Evolutionary conservation across 257 asterid genomes (phyloP).

Genomic region (Lantana camara): DNA sequence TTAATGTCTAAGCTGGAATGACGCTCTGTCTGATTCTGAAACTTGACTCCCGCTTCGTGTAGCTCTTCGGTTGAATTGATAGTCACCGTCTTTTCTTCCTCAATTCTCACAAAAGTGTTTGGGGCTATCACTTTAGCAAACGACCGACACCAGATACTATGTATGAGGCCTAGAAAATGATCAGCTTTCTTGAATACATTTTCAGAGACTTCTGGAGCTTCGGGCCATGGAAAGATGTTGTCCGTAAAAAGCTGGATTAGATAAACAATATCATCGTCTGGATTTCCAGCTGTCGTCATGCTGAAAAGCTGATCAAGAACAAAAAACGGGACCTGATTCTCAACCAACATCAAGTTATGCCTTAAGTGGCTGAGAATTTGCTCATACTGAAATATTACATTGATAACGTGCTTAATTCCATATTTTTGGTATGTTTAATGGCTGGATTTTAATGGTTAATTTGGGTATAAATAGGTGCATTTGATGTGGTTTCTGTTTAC

Average conservation of each 20-base stretch:
- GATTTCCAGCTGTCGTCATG: conserved; percentile 35
- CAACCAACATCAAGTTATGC: no score
- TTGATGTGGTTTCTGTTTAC: no score
- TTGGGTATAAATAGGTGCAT: no score
- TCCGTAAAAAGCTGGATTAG: conserved; percentile 18
- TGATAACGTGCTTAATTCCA: no score
- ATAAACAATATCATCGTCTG: no score
- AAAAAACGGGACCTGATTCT: conserved; percentile 49
- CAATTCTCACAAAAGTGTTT: neutral
- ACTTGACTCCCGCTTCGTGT: no score
- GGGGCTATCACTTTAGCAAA: conserved; percentile 2
- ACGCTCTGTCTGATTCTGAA: conserved; percentile 4
- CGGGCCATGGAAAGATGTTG: conserved; percentile 34
- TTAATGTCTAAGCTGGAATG: conserved; percentile 30
- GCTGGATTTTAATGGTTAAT: no score
- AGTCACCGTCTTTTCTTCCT: conserved; percentile 15
- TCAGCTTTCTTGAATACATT: neutral
- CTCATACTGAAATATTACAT: no score
- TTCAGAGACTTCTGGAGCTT: neutral
- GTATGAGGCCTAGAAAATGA: conserved; percentile 37
- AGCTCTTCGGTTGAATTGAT: conserved; percentile 36
- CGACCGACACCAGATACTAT: conserved; percentile 31
- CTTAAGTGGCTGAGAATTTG: no score
- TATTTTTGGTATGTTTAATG: no score
- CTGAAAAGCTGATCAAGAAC: conserved; percentile 34